A percentile compares a stretch with the other conserved stretches of the same genome.
Evolutionary conservation across 257 asterid species (phyloP).

Genomic region (Phtheirospermum japonicum): DNA sequence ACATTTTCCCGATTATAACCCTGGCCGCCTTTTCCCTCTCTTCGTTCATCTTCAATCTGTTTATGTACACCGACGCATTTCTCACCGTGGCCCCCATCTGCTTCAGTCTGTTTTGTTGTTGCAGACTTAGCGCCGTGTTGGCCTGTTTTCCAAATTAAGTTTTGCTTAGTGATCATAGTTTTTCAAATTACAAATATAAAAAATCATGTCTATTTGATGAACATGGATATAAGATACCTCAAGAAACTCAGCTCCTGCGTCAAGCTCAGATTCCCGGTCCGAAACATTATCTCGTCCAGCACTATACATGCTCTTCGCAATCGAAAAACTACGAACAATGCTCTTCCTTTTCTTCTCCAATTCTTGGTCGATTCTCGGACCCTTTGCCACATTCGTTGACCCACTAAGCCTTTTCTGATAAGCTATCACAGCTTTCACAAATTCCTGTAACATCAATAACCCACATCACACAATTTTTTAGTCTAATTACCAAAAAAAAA

Average conservation of each 20-base stretch:
- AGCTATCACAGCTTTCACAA: slow-evolving; percentile 54
- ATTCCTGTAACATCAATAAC: slow-evolving; percentile 37
- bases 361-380: slow-evolving; percentile 25
- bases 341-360: slow-evolving; percentile 38
- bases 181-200: no score
- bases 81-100: slow-evolving; percentile 36
- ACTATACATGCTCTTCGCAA: slow-evolving; percentile 38
- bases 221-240: neutral
- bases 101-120: neutral
- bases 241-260: slow-evolving; percentile 32
- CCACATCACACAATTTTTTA: neutral
- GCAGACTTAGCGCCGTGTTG: neutral
- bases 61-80: slow-evolving; percentile 38
- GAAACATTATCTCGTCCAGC: slow-evolving; percentile 21
- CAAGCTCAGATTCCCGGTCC: slow-evolving; percentile 41
- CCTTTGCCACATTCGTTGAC: slow-evolving; percentile 18
- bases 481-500: no score
- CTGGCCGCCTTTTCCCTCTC: slow-evolving; percentile 40
- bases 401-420: slow-evolving; percentile 41
- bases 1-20: slow-evolving; percentile 41
- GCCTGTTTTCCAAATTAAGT: slow-evolving; percentile 1
- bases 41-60: slow-evolving; percentile 41
- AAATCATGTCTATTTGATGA: no score
- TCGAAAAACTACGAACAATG: slow-evolving; percentile 43
- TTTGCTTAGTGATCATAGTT: no score